phyloP scores from a whole-genome alignment of 805 yeast genomes.

The Priceomyces medius region DNA sequence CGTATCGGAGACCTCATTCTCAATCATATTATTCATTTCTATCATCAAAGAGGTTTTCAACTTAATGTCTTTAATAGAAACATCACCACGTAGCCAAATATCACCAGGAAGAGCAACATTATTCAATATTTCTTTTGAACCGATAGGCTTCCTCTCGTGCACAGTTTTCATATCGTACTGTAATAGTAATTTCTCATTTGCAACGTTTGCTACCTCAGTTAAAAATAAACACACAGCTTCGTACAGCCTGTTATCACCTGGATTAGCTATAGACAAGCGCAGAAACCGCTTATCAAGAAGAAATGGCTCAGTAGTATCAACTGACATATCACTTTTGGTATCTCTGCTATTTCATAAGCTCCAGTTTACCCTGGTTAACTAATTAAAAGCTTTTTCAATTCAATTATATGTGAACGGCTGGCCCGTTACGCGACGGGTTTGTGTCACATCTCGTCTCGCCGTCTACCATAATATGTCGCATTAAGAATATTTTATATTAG shows the following conservation, averaged over 20 bases:
- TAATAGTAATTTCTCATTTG: slow-evolving; percentile 11
- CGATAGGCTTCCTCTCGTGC: not conserved
- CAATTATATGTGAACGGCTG: not conserved
- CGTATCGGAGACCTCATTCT: slow-evolving; percentile 14
- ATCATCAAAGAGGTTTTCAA: slow-evolving; percentile 30
- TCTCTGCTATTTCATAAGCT: not conserved
- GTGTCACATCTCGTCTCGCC: not conserved
- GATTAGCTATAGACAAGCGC: slow-evolving; percentile 1
- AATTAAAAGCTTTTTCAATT: no score
- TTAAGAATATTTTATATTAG: not conserved
- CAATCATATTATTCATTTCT: slow-evolving; percentile 34
- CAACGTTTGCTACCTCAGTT: slow-evolving; percentile 22
- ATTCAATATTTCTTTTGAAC: slow-evolving; percentile 28
- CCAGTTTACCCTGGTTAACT: not conserved
- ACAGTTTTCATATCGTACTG: not conserved
- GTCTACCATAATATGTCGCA: not conserved
- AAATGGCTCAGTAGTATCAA: not conserved
- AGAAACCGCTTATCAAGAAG: not conserved
- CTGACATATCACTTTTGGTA: not conserved
- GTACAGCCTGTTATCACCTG: slow-evolving; percentile 24
- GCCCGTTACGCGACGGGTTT: not conserved
- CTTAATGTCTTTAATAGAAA: slow-evolving; percentile 28
- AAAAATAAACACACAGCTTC: slow-evolving; percentile 26
- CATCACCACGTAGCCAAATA: slow-evolving; percentile 35
- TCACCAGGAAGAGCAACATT: slow-evolving; percentile 35